These are phyloP conservation scores for Nigrograna mackinnonii DNA, from an alignment of 2,329 filamentous ascomycete genomes.

Conservation along the genomic window DNA sequence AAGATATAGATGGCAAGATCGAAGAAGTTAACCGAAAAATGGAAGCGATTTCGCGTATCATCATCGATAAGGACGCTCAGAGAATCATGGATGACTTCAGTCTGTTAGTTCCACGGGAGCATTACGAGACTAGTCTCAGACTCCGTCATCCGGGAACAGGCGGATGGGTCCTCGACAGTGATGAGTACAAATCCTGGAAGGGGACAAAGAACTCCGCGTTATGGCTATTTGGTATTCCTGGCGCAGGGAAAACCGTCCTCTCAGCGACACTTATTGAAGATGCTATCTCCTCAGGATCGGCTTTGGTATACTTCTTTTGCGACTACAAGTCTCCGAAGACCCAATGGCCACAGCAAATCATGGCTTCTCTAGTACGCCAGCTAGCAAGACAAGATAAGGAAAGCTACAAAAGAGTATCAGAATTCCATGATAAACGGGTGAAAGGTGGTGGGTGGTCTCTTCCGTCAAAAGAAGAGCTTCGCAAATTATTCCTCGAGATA, in stretches of 20 bases:
- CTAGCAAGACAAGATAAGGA: background rate
- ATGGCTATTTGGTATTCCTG: conserved; percentile 14
- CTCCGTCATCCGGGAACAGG: conserved; percentile 11
- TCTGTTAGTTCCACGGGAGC: too few relatives aligned
- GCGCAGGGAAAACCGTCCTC: conserved; percentile 17
- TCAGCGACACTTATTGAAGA: conserved; percentile 8
- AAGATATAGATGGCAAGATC: too few relatives aligned
- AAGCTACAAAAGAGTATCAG: background rate
- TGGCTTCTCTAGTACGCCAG: conserved; percentile 3
- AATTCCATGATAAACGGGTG: background rate
- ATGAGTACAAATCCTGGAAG: conserved; percentile 10
- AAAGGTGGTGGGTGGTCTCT: too few relatives aligned
- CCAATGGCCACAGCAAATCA: background rate
- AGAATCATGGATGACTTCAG: too few relatives aligned
- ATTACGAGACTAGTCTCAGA: background rate
- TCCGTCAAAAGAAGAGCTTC: conserved; percentile 2
- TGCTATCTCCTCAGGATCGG: background rate
- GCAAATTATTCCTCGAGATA: conserved; percentile 13
- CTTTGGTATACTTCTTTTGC: conserved; percentile 7
- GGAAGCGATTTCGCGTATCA: too few relatives aligned
- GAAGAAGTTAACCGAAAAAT: too few relatives aligned
- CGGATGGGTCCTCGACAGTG: conserved; percentile 15
- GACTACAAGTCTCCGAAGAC: conserved; percentile 3
- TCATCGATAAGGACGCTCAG: too few relatives aligned
- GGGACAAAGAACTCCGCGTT: conserved; percentile 2